Conservation (phyloP, 2,329 filamentous ascomycete species). For the Pseudogymnoascus sp. region DNA sequence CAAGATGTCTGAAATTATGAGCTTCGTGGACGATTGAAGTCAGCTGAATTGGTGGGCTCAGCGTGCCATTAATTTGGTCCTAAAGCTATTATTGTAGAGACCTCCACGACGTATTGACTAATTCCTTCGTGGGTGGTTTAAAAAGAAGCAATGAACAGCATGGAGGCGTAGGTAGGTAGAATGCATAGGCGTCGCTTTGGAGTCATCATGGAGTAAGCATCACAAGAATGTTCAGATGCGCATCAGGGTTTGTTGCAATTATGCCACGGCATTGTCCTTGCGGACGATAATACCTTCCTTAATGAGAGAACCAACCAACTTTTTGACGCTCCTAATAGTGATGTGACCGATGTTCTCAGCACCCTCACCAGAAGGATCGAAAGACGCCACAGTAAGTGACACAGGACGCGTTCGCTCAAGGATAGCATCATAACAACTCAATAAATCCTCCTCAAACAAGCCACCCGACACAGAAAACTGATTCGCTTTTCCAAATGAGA, state of each 20-base stretch:
- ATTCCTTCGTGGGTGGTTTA: no score
- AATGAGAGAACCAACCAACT: neutral
- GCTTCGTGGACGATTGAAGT: neutral
- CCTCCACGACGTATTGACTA: no score
- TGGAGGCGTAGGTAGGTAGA: no score
- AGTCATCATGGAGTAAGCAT: no score
- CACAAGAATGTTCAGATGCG: no score
- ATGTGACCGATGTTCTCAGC: constrained; percentile 1
- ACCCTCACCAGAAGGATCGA: constrained; percentile 5
- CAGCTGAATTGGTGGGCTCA: no score
- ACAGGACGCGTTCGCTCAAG: neutral
- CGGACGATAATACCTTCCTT: neutral
- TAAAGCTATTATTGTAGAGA: no score
- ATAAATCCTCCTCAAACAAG: constrained; percentile 25
- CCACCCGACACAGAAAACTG: constrained; percentile 32
- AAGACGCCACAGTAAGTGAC: constrained; percentile 10
- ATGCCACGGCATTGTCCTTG: neutral
- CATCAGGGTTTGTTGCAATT: no score
- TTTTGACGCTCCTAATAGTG: neutral
- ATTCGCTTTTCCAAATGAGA: constrained; percentile 31
- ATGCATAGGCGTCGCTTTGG: no score
- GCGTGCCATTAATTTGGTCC: no score
- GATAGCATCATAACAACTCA: constrained; percentile 14
- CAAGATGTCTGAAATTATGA: neutral
- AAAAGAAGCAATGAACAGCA: no score